A percentile compares a stretch with the other conserved stretches of the same genome.
Evolutionary conservation across 768 basidiomycete species (phyloP).

Genomic region (Lactarius psammicola): DNA sequence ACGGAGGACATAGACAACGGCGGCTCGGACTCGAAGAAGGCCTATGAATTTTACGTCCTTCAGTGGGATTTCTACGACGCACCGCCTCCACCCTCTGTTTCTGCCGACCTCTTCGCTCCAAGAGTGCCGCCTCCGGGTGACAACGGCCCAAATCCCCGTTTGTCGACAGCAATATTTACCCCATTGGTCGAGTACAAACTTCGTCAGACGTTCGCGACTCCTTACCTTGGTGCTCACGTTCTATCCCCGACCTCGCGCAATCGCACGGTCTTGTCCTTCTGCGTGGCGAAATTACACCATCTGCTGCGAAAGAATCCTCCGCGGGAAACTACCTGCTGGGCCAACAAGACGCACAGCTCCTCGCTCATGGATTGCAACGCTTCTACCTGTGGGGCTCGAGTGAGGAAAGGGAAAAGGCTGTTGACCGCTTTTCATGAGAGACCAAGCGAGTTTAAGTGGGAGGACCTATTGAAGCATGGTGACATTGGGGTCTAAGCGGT

Average conservation of each 20-base stretch:
- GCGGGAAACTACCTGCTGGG: slow-evolving; percentile 55
- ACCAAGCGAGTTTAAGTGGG: slow-evolving; percentile 80
- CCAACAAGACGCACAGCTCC: slow-evolving; percentile 81
- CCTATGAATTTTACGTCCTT: slow-evolving; percentile 80
- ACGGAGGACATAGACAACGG: slow-evolving; percentile 40
- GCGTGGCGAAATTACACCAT: slow-evolving; percentile 87
- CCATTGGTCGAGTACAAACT: slow-evolving; percentile 92
- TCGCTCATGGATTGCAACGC: slow-evolving; percentile 77
- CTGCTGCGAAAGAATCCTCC: slow-evolving; percentile 39
- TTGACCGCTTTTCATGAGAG: slow-evolving; percentile 73
- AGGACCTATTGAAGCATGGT: slow-evolving; percentile 61
- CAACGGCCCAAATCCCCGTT: slow-evolving; percentile 44
- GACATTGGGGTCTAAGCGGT: slow-evolving; percentile 19
- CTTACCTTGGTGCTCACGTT: slow-evolving; percentile 87
- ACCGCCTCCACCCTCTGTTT: slow-evolving; percentile 56
- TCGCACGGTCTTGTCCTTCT: slow-evolving; percentile 83
- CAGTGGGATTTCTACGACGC: slow-evolving; percentile 87
- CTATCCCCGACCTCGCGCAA: slow-evolving; percentile 82
- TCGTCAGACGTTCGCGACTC: slow-evolving; percentile 80
- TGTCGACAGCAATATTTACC: slow-evolving; percentile 85
- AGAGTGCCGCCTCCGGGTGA: slow-evolving; percentile 29
- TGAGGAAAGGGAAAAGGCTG: slow-evolving; percentile 48
- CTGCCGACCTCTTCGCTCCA: slow-evolving; percentile 45
- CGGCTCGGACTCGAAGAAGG: slow-evolving; percentile 37
- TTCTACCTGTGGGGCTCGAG: slow-evolving; percentile 72